Conservation (phyloP, 2,329 filamentous ascomycete genomes). For the Ascocoryne sarcoides region DNA sequence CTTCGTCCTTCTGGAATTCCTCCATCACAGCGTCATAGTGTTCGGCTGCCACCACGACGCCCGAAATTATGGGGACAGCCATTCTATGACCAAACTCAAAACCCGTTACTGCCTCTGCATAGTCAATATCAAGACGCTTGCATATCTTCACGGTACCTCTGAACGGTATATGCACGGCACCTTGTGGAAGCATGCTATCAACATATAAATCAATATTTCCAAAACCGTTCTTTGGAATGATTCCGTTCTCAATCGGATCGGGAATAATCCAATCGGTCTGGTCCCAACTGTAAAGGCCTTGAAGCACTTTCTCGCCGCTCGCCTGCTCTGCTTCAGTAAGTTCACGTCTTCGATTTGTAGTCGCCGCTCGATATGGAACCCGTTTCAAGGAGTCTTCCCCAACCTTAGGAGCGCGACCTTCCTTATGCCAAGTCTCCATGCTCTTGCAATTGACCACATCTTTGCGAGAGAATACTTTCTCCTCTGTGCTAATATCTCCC, state of each 20-base stretch:
- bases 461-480: constrained; percentile 70
- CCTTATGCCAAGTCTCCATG: constrained; percentile 95
- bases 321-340: constrained; percentile 72
- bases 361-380: constrained; percentile 86
- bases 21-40: constrained; percentile 66
- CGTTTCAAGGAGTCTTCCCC: constrained; percentile 73
- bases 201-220: constrained; percentile 96
- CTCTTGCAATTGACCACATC: constrained; percentile 84
- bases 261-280: constrained; percentile 97
- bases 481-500: constrained; percentile 61
- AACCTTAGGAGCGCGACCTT: constrained; percentile 66
- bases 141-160: constrained; percentile 72
- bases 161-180: constrained; percentile 76
- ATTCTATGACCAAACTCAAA: constrained; percentile 95
- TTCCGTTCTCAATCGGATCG: constrained; percentile 70
- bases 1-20: constrained; percentile 70
- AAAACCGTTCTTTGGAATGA: constrained; percentile 89
- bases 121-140: constrained; percentile 76
- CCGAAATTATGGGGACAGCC: constrained; percentile 85
- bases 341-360: constrained; percentile 75
- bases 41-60: constrained; percentile 80
- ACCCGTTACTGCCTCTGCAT: constrained; percentile 86
- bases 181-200: constrained; percentile 80
- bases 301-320: constrained; percentile 73
- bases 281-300: constrained; percentile 72